Evolutionary conservation across 257 asterid species (phyloP).

Genomic region (Salvia rosmarinus): DNA sequence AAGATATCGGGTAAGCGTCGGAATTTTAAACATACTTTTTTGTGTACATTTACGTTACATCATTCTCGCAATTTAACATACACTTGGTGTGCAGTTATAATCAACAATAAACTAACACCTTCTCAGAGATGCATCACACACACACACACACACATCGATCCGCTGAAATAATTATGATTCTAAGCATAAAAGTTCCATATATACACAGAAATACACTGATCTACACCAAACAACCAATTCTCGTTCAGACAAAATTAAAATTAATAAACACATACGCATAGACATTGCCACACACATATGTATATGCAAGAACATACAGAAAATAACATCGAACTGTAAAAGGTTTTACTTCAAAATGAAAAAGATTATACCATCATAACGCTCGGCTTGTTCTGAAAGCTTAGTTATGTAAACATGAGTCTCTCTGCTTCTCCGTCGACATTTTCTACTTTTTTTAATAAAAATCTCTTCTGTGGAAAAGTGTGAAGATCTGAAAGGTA

Average conservation of each 20-base stretch:
- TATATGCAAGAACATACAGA: not conserved
- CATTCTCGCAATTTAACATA: not conserved
- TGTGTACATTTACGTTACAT: not conserved
- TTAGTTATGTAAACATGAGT: slow-evolving; percentile 81
- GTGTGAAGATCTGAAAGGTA: not conserved
- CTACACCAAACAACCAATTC: slow-evolving; percentile 3
- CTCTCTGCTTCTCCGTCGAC: slow-evolving; percentile 75
- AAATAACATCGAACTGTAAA: too few species aligned
- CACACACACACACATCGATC: not conserved
- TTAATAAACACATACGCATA: too few species aligned
- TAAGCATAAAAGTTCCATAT: not conserved
- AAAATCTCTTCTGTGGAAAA: too few species aligned
- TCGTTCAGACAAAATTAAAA: too few species aligned
- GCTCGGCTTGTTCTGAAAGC: slow-evolving; percentile 91
- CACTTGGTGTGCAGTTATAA: not conserved
- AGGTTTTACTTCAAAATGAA: too few species aligned
- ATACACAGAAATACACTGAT: slow-evolving; percentile 22
- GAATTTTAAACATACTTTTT: not conserved
- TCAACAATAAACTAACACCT: not conserved
- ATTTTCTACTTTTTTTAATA: slow-evolving; percentile 29
- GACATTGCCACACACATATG: not conserved
- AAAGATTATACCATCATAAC: slow-evolving; percentile 65
- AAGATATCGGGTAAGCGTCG: too few species aligned
- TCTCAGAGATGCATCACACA: not conserved
- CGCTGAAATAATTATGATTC: not conserved